Evolutionary conservation across 179 eudicot genomes (phyloP).

Genomic region (Spergularia azorica): DNA sequence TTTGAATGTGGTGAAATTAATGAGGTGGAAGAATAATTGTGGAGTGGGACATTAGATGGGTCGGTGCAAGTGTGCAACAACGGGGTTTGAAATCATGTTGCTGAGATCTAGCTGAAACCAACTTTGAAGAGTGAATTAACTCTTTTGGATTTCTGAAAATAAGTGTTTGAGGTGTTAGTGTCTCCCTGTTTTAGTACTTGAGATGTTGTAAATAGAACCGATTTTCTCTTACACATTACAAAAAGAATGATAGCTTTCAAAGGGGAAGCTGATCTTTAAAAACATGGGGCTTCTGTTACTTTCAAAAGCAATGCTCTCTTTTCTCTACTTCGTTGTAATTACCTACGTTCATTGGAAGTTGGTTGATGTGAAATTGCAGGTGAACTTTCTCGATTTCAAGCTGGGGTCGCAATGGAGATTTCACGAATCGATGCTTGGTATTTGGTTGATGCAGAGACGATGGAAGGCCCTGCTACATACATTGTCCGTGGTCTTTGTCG

Average conservation of each 20-base stretch:
- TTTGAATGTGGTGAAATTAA: too few species aligned
- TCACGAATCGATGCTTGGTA: slow-evolving; percentile 92
- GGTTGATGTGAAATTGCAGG: slow-evolving; percentile 41
- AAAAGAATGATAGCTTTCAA: background rate
- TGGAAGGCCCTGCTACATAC: slow-evolving; percentile 72
- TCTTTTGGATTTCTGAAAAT: too few species aligned
- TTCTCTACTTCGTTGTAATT: background rate
- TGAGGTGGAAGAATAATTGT: too few species aligned
- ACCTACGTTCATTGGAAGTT: background rate
- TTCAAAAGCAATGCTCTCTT: background rate
- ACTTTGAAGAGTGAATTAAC: too few species aligned
- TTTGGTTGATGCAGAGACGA: slow-evolving; percentile 50
- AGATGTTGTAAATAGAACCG: too few species aligned
- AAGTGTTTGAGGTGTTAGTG: too few species aligned
- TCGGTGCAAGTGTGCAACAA: too few species aligned
- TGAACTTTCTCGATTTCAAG: slow-evolving; percentile 86
- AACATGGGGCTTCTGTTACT: background rate
- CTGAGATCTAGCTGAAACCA: too few species aligned
- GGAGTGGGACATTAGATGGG: too few species aligned
- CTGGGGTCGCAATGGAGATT: slow-evolving; percentile 93
- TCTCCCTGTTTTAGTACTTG: too few species aligned
- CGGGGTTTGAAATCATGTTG: too few species aligned
- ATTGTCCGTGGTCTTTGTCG: slow-evolving; percentile 86
- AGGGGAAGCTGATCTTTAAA: background rate
- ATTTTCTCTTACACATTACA: background rate